A percentile compares a stretch with the other conserved stretches of the same genome.
Evolutionary conservation across 2,329 filamentous ascomycete species (phyloP).

Genomic region (Chrysoporthe austroafricana): DNA sequence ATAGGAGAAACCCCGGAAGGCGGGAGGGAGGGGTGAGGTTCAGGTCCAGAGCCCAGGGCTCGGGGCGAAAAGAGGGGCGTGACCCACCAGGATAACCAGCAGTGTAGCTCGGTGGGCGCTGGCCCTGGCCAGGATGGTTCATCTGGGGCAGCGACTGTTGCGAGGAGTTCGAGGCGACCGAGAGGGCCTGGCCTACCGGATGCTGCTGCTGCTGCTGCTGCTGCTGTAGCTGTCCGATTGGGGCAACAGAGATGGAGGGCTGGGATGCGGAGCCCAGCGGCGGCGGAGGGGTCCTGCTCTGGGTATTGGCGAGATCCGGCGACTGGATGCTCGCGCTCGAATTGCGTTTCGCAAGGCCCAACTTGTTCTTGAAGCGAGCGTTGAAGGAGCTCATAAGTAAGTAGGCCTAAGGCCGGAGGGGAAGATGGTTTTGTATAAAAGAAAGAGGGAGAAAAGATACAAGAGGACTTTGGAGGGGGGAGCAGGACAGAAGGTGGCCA

Average conservation of each 20-base stretch:
- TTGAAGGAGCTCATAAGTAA: constrained; percentile 77
- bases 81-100: constrained; percentile 41
- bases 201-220: constrained; percentile 36
- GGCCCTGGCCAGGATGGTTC: constrained; percentile 64
- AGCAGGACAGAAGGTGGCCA: constrained; percentile 20
- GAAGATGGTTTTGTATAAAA: constrained; percentile 30
- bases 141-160: constrained; percentile 59
- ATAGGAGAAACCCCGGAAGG: constrained; percentile 17
- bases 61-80: constrained; percentile 17
- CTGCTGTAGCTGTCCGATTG: constrained; percentile 19
- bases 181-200: constrained; percentile 45
- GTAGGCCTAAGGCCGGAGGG: constrained; percentile 41
- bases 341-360: constrained; percentile 82
- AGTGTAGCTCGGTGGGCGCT: constrained; percentile 67
- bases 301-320: constrained; percentile 48
- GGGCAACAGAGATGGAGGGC: constrained; percentile 29
- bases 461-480: neutral
- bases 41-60: constrained; percentile 8
- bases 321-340: constrained; percentile 64
- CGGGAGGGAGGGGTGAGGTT: neutral
- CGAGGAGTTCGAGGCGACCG: constrained; percentile 51
- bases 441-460: constrained; percentile 1
- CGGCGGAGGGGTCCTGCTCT: constrained; percentile 45
- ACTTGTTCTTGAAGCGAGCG: constrained; percentile 71
- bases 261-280: constrained; percentile 37